Evolutionary conservation across 306 rosid genomes (phyloP).

Genomic region (Trifolium repens): DNA sequence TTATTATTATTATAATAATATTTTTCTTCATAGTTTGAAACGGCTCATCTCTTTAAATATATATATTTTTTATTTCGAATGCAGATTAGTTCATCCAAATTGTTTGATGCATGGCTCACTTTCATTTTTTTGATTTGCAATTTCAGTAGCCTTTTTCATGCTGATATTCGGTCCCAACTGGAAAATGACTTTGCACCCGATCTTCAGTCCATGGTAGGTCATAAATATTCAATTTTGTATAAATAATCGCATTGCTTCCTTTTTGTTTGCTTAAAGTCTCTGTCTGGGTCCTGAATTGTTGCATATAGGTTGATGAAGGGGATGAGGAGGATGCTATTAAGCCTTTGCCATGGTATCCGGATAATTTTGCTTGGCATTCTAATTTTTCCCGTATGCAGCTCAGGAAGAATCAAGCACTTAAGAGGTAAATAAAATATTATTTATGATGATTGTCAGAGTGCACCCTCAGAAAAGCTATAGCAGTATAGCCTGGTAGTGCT

Average conservation of each 20-base stretch:
- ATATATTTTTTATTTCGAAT: not conserved
- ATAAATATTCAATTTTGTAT: not conserved
- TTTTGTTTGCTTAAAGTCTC: not conserved
- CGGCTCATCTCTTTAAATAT: not conserved
- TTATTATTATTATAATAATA: too few relatives aligned
- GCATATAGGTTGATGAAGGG: constrained; percentile 64
- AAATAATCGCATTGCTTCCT: not conserved
- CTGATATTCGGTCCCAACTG: constrained; percentile 67
- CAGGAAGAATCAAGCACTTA: constrained; percentile 85
- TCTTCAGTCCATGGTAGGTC: constrained; percentile 73
- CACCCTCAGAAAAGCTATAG: not conserved
- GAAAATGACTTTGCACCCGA: constrained; percentile 77
- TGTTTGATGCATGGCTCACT: not conserved
- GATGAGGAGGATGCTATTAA: constrained; percentile 67
- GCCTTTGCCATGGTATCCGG: constrained; percentile 94
- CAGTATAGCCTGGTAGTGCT: not conserved
- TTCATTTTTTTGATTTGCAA: constrained; percentile 20
- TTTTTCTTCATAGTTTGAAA: not conserved
- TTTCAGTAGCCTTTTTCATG: constrained; percentile 82
- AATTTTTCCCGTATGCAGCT: constrained; percentile 94
- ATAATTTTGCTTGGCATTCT: constrained; percentile 91
- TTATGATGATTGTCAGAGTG: constrained; percentile 9
- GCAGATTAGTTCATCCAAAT: too few relatives aligned
- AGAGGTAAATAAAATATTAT: constrained; percentile 61
- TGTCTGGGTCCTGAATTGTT: constrained; percentile 22